Evolutionary conservation across 1,139 yeast genomes (phyloP).

Genomic region (Suhomyces yuchorum): DNA sequence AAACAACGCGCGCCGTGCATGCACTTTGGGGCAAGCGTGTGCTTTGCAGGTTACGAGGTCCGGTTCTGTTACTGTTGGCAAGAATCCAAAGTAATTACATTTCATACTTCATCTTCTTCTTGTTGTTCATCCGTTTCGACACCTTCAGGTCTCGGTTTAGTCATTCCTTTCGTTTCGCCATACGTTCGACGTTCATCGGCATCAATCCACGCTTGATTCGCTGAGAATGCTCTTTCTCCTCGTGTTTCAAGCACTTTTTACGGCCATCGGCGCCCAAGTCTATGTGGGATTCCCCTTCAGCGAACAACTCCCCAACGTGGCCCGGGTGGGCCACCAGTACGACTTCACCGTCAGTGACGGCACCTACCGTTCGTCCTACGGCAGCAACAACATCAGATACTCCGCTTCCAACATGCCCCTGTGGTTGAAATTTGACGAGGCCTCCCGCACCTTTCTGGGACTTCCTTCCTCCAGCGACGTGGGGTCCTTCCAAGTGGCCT

Average conservation of each 20-base stretch:
- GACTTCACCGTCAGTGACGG: constrained; percentile 69
- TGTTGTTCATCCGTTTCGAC: background rate
- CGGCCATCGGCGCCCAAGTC: constrained; percentile 25
- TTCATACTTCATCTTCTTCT: background rate
- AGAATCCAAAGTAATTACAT: background rate
- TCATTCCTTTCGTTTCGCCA: background rate
- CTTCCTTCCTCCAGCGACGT: constrained; percentile 54
- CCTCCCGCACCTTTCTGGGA: constrained; percentile 67
- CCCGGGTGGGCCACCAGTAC: constrained; percentile 65
- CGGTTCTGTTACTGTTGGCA: background rate
- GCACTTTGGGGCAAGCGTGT: background rate
- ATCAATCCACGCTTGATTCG: background rate
- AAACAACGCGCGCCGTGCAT: constrained; percentile 6
- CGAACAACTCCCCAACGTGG: constrained; percentile 86
- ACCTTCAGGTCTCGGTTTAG: background rate
- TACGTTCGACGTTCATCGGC: background rate
- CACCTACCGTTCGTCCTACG: constrained; percentile 61
- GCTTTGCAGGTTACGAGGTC: background rate
- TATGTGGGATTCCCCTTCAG: constrained; percentile 77
- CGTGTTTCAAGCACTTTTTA: constrained; percentile 16
- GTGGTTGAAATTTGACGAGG: constrained; percentile 76
- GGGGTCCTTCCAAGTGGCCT: constrained; percentile 47
- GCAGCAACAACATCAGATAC: constrained; percentile 49
- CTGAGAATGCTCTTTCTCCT: constrained; percentile 14
- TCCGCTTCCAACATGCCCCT: constrained; percentile 60